phyloP scores from a whole-genome alignment of 306 rosid genomes.

The Abrus precatorius region DNA sequence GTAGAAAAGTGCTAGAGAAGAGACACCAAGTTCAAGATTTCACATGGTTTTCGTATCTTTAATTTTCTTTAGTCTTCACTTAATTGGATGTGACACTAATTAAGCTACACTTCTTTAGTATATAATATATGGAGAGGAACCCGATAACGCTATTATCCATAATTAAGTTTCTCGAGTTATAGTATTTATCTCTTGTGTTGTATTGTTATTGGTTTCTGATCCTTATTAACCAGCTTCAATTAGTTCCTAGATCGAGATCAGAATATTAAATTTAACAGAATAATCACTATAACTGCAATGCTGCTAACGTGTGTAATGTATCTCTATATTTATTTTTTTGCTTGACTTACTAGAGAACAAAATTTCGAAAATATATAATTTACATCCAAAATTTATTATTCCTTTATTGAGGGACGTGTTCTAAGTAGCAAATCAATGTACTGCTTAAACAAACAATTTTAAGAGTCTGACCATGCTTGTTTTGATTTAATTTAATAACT shows the following conservation, averaged over 20 bases:
- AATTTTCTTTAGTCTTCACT: conserved; percentile 18
- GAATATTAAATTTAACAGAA: not conserved
- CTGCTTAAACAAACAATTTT: not conserved
- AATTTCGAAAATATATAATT: not conserved
- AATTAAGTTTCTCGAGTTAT: conserved; percentile 3
- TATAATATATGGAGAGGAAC: conserved; percentile 20
- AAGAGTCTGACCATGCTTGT: not conserved
- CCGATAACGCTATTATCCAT: conserved; percentile 40
- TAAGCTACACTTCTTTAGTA: conserved; percentile 12
- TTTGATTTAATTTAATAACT: not conserved
- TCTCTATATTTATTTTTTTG: too few species aligned
- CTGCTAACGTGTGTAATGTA: too few species aligned
- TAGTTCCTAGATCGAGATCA: not conserved
- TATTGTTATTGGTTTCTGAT: not conserved
- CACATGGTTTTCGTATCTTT: conserved; percentile 44
- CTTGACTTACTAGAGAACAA: too few species aligned
- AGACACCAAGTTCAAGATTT: conserved; percentile 42
- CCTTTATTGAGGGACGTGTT: conserved; percentile 34
- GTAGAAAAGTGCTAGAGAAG: conserved; percentile 22
- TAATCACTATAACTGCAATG: not conserved
- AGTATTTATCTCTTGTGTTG: not conserved
- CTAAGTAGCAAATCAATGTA: not conserved
- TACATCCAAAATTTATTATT: not conserved
- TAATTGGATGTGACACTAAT: conserved; percentile 34
- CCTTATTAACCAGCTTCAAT: not conserved